A percentile compares a stretch with the other conserved stretches of the same genome.
These are phyloP conservation scores for Malus asiatica DNA, from an alignment of 306 rosid species.

Conservation along the genomic window DNA sequence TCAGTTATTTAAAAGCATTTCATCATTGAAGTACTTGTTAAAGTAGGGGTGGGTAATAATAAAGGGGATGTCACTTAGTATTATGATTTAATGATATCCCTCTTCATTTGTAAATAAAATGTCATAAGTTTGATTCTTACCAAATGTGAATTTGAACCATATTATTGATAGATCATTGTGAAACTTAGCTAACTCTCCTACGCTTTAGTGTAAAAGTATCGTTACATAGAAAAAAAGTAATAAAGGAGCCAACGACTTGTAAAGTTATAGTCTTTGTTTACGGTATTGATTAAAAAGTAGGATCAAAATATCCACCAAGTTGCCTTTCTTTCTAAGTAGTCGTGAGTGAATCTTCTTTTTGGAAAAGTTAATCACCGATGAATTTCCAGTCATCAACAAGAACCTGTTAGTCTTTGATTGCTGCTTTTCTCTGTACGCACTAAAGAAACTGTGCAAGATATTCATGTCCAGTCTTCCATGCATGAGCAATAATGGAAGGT, in stretches of 20 bases:
- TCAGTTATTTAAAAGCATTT: too few species aligned
- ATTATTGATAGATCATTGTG: rapidly evolving
- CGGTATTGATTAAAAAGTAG: not conserved
- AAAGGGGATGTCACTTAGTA: too few species aligned
- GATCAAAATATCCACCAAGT: not conserved
- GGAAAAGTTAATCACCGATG: not conserved
- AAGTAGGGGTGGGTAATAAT: not conserved
- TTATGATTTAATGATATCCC: too few species aligned
- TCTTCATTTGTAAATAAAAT: too few species aligned
- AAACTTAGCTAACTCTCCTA: rapidly evolving
- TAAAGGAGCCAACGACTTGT: not conserved
- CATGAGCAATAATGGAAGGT: not conserved
- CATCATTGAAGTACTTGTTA: not conserved
- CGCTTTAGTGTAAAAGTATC: too few species aligned
- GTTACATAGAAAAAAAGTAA: not conserved
- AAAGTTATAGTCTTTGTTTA: not conserved
- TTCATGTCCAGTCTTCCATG: not conserved
- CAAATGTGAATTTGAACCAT: too few species aligned
- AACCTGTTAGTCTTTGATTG: not conserved
- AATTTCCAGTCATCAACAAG: not conserved
- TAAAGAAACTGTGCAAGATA: not conserved
- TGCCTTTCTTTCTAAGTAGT: not conserved
- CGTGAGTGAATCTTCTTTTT: not conserved
- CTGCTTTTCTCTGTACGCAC: not conserved
- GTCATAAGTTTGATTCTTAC: rapidly evolving